Evolutionary conservation across 805 yeast genomes (phyloP).

Genomic region (Kuraishia capsulata): DNA sequence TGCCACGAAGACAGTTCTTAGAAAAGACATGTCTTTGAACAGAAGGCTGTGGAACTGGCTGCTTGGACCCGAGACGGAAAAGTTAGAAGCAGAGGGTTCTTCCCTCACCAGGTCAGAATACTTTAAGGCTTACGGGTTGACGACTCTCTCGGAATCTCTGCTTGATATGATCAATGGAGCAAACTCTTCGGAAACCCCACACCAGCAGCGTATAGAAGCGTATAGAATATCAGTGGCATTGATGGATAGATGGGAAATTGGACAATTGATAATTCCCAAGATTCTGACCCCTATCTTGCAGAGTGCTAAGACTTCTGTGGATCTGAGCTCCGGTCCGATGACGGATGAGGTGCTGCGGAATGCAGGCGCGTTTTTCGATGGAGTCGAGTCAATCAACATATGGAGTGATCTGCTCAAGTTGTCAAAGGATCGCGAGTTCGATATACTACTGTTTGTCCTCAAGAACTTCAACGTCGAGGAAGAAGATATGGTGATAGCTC

Average conservation of each 20-base stretch:
- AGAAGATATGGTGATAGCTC: slow-evolving; percentile 75
- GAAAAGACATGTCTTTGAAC: slow-evolving; percentile 89
- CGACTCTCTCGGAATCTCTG: slow-evolving; percentile 43
- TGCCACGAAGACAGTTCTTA: slow-evolving; percentile 60
- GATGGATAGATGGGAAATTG: slow-evolving; percentile 94
- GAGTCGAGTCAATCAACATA: slow-evolving; percentile 71
- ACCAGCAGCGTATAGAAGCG: slow-evolving; percentile 34
- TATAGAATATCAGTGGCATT: slow-evolving; percentile 61
- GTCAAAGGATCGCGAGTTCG: slow-evolving; percentile 29
- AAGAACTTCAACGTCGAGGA: slow-evolving; percentile 67
- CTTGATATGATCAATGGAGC: slow-evolving; percentile 32
- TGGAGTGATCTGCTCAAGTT: slow-evolving; percentile 57
- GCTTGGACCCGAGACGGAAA: slow-evolving; percentile 58
- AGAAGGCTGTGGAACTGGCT: slow-evolving; percentile 93
- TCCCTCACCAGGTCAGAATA: slow-evolving; percentile 35
- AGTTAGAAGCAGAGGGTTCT: background rate
- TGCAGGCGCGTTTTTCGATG: slow-evolving; percentile 71
- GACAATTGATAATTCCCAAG: slow-evolving; percentile 61
- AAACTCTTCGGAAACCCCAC: slow-evolving; percentile 11
- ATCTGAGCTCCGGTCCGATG: slow-evolving; percentile 13
- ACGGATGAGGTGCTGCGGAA: slow-evolving; percentile 42
- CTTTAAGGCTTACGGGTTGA: slow-evolving; percentile 49
- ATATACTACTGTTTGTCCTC: slow-evolving; percentile 50
- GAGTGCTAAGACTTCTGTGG: slow-evolving; percentile 27
- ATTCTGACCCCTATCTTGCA: slow-evolving; percentile 58